Conservation (phyloP, 2,329 filamentous ascomycete genomes). For the Botryotinia calthae region DNA sequence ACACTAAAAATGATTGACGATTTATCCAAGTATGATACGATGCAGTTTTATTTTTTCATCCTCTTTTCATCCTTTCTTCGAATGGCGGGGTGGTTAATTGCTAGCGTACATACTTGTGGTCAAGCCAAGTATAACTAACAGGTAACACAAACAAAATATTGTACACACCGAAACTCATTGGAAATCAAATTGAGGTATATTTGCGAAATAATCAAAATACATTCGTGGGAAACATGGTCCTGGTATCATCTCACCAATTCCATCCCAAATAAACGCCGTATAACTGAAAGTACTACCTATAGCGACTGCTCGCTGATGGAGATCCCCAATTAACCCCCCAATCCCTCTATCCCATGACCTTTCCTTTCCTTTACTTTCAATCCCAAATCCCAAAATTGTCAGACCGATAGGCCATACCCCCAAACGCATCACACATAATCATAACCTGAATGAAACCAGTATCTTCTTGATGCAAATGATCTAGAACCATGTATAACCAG, state of each 20-base stretch:
- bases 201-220: background rate
- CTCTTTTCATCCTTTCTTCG: background rate
- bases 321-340: background rate
- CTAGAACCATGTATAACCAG: conserved; percentile 14
- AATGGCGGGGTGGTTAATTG: background rate
- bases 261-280: background rate
- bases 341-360: background rate
- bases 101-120: background rate
- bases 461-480: background rate
- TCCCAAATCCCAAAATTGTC: background rate
- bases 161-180: background rate
- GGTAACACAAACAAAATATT: background rate
- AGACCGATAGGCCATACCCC: background rate
- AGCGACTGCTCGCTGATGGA: background rate
- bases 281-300: background rate
- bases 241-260: conserved; percentile 2
- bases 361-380: background rate
- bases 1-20: background rate
- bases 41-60: background rate
- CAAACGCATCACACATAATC: background rate
- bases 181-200: background rate
- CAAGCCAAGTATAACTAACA: background rate
- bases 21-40: background rate
- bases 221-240: background rate
- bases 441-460: background rate